These are phyloP conservation scores for Cytospora piceicola DNA, from an alignment of 2,329 filamentous ascomycete species.

Conservation along the genomic window DNA sequence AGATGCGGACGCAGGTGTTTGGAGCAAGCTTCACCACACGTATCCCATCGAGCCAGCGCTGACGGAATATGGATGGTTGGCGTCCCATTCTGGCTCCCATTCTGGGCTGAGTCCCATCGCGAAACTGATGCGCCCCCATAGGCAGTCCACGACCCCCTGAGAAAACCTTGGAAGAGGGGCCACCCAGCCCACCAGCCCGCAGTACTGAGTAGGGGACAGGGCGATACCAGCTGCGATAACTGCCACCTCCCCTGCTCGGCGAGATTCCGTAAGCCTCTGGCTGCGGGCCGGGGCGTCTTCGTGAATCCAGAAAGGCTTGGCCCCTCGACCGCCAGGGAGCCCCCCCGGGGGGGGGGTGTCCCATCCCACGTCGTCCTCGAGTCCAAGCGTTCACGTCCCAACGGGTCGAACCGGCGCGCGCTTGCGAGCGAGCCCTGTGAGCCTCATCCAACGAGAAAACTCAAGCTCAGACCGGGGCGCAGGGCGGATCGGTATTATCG, in stretches of 20 bases:
- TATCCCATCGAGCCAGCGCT: background rate
- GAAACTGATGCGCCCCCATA: background rate
- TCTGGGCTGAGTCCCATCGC: background rate
- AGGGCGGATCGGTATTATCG: background rate
- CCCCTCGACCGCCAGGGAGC: background rate
- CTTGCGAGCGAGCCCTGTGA: background rate
- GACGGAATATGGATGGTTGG: background rate
- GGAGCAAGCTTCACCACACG: conserved; percentile 1
- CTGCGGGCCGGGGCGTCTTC: conserved; percentile 2
- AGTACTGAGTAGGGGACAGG: background rate
- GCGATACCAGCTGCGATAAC: background rate
- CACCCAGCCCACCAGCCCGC: background rate
- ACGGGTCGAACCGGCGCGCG: conserved; percentile 1
- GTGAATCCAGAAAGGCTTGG: background rate
- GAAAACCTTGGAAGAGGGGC: background rate
- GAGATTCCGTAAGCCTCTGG: background rate
- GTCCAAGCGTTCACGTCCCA: background rate
- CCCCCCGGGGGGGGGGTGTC: too few species aligned
- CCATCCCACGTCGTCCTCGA: background rate
- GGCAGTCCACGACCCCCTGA: background rate
- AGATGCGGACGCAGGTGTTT: conserved; percentile 17
- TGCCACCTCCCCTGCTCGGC: background rate
- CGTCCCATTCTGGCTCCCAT: background rate
- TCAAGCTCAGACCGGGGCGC: background rate
- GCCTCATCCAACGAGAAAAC: background rate